Conservation (phyloP, 2,329 filamentous ascomycete species). For the Clonostachys rhizophaga region DNA sequence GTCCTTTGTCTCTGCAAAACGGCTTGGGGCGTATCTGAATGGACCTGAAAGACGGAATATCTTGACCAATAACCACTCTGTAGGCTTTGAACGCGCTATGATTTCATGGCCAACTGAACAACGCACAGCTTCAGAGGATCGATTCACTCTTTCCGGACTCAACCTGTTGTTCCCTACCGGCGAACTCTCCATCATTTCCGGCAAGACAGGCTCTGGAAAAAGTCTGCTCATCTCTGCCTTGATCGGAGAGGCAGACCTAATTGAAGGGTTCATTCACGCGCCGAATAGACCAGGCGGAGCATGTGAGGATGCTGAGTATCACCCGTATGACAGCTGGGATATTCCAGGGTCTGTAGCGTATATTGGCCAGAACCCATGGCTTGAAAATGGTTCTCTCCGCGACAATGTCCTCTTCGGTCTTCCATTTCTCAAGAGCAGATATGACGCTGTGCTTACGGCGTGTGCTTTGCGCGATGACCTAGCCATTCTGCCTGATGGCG, state of each 20-base stretch:
- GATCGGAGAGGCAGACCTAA: constrained; percentile 68
- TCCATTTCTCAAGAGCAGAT: constrained; percentile 64
- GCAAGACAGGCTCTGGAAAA: constrained; percentile 75
- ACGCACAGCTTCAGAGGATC: constrained; percentile 49
- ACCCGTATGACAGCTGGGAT: constrained; percentile 63
- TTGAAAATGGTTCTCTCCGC: constrained; percentile 74
- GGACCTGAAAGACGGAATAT: constrained; percentile 58
- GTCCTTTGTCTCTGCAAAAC: constrained; percentile 65
- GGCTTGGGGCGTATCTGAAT: constrained; percentile 67
- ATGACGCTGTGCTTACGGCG: constrained; percentile 63
- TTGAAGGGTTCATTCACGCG: constrained; percentile 56
- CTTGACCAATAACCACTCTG: constrained; percentile 48
- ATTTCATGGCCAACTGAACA: constrained; percentile 74
- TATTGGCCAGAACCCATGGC: constrained; percentile 78
- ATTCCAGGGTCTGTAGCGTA: constrained; percentile 67
- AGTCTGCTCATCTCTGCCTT: constrained; percentile 70
- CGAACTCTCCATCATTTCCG: constrained; percentile 70
- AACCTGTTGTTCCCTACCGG: constrained; percentile 62
- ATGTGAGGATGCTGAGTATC: constrained; percentile 57
- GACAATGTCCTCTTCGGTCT: constrained; percentile 78
- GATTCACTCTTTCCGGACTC: constrained; percentile 62
- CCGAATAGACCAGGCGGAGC: constrained; percentile 42
- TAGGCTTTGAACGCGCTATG: constrained; percentile 62
- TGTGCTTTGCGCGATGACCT: constrained; percentile 75
- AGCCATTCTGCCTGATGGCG: constrained; percentile 70